phyloP scores from a whole-genome alignment of 2,329 filamentous ascomycete genomes.

The Coniochaeta pulveracea region DNA sequence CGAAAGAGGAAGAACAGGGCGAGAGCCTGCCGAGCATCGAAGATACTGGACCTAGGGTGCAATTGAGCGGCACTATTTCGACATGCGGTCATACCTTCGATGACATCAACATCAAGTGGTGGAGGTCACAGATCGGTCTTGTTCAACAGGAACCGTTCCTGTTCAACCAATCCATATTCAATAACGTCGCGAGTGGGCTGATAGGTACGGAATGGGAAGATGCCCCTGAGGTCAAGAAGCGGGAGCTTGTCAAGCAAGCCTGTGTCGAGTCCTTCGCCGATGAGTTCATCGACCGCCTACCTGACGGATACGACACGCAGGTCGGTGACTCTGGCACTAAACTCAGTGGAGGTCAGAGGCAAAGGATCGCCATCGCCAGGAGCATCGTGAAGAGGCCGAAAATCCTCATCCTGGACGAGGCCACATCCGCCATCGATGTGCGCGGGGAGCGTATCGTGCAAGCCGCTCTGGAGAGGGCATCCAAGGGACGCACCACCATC shows the following conservation, averaged over 20 bases:
- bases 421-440: conserved; percentile 59
- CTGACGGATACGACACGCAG: conserved; percentile 54
- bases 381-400: conserved; percentile 55
- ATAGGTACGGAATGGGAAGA: conserved; percentile 26
- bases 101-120: conserved; percentile 52
- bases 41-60: conserved; percentile 23
- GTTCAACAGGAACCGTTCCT: conserved; percentile 29
- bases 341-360: conserved; percentile 65
- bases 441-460: conserved; percentile 45
- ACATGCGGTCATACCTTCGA: conserved; percentile 42
- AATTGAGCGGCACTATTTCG: conserved; percentile 38
- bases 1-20: conserved; percentile 18
- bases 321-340: conserved; percentile 72
- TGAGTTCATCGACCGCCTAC: conserved; percentile 55
- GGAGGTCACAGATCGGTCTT: conserved; percentile 33
- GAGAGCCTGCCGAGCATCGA: conserved; percentile 13
- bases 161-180: conserved; percentile 35
- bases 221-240: conserved; percentile 28
- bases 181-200: conserved; percentile 42
- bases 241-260: conserved; percentile 48
- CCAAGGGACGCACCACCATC: conserved; percentile 52
- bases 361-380: conserved; percentile 58
- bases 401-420: conserved; percentile 61
- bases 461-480: conserved; percentile 53
- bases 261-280: conserved; percentile 58